Evolutionary conservation across 257 asterid genomes (phyloP).

Genomic region (Solanum chiquidenum): DNA sequence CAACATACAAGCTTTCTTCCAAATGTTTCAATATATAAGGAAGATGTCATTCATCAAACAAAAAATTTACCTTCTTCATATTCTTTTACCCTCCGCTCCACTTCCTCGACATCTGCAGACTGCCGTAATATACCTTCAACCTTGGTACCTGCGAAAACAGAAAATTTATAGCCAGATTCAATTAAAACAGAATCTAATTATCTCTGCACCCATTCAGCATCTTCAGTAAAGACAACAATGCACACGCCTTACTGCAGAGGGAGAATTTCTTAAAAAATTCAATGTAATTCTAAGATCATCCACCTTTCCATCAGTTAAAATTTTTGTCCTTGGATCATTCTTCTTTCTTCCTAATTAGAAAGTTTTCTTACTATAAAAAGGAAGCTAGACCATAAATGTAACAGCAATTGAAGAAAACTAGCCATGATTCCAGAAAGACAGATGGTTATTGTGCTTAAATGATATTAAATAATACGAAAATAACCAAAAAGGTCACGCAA

Average conservation of each 20-base stretch:
- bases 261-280: neutral
- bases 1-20: neutral
- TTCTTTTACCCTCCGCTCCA: conserved; percentile 68
- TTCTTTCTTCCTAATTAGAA: neutral
- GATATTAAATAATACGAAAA: neutral
- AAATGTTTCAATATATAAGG: neutral
- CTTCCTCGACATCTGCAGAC: conserved; percentile 93
- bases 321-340: neutral
- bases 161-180: neutral
- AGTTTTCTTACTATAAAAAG: neutral
- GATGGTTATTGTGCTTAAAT: neutral
- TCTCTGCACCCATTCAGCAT: neutral
- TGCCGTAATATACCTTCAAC: conserved; percentile 85
- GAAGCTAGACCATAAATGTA: neutral
- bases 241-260: neutral
- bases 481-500: neutral
- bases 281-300: neutral
- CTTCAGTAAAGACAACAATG: neutral
- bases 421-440: neutral
- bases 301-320: neutral
- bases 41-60: neutral
- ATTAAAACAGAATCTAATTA: neutral
- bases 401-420: neutral
- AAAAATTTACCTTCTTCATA: conserved; percentile 63
- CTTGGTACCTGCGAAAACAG: conserved; percentile 40